A percentile compares a stretch with the other conserved stretches of the same genome.
phyloP scores from a whole-genome alignment of 129 eudicot species.

The Logfia minima region DNA sequence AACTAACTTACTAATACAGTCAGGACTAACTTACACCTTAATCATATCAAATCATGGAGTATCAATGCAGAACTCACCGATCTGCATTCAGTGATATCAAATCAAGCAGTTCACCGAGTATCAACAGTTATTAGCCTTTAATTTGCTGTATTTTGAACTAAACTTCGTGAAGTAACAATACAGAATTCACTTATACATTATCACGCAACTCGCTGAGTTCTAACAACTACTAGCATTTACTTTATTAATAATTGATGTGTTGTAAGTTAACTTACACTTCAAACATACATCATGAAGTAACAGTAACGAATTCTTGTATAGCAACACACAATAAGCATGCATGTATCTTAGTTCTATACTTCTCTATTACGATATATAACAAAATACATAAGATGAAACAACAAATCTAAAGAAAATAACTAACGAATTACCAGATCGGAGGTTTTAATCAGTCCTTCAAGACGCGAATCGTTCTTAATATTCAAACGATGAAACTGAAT shows the following conservation, averaged over 20 bases:
- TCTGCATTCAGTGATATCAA: background rate
- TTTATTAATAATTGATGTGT: background rate
- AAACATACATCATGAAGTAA: background rate
- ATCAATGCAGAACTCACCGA: background rate
- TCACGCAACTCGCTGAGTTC: background rate
- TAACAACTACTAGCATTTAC: background rate
- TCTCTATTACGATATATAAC: background rate
- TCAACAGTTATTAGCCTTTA: background rate
- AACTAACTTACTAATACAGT: background rate
- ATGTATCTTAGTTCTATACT: background rate
- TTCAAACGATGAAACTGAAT: constrained; percentile 91
- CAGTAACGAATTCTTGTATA: background rate
- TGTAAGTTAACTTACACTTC: background rate
- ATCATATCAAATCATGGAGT: background rate
- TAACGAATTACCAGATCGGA: constrained; percentile 73
- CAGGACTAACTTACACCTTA: background rate
- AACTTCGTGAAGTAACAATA: too few relatives aligned
- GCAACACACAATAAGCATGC: background rate
- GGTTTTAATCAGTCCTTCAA: constrained; percentile 93
- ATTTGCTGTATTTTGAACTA: background rate
- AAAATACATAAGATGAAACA: constrained; percentile 9
- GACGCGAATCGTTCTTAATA: constrained; percentile 93
- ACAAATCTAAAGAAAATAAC: constrained; percentile 1
- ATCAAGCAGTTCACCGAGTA: background rate
- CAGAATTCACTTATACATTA: background rate